Percentiles rank a stretch among this genome's conserved stretches.
These are phyloP conservation scores for Letharia columbiana DNA, from an alignment of 495 filamentous ascomycete genomes.

Conservation along the genomic window DNA sequence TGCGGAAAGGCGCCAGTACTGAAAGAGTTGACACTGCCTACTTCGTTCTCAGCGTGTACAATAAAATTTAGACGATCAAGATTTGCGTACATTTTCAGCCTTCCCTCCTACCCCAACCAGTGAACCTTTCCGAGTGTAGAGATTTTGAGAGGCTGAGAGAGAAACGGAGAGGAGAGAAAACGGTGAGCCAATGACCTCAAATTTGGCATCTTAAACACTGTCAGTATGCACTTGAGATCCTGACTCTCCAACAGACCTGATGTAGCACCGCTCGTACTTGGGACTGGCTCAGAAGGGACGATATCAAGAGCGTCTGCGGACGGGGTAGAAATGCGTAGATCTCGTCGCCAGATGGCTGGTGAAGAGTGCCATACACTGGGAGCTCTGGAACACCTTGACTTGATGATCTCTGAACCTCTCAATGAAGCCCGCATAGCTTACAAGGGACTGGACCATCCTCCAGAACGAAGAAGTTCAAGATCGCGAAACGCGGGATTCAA, in stretches of 20 bases:
- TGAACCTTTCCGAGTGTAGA: slow-evolving; percentile 86
- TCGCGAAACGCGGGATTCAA: neutral
- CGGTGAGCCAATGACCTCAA: slow-evolving; percentile 82
- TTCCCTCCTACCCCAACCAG: slow-evolving; percentile 85
- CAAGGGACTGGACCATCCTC: neutral
- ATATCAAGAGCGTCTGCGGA: slow-evolving; percentile 13
- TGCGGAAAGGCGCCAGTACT: slow-evolving; percentile 69
- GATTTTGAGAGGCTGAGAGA: slow-evolving; percentile 82
- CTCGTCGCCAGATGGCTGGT: slow-evolving; percentile 12
- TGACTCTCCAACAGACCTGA: slow-evolving; percentile 21
- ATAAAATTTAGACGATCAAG: neutral
- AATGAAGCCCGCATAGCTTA: slow-evolving; percentile 10
- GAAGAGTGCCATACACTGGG: neutral
- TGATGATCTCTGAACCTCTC: slow-evolving; percentile 2
- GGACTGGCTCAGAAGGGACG: neutral
- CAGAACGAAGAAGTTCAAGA: neutral
- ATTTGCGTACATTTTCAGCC: slow-evolving; percentile 65
- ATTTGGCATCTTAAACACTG: slow-evolving; percentile 65
- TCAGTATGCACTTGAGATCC: neutral
- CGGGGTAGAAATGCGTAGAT: slow-evolving; percentile 12
- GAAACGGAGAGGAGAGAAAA: slow-evolving; percentile 89
- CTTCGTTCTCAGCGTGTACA: neutral
- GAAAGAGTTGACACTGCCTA: slow-evolving; percentile 80
- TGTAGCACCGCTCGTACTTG: slow-evolving; percentile 5
- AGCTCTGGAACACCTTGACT: neutral